Evolutionary conservation across 129 eudicot genomes (phyloP).

Genomic region (Centaurea solstitialis): DNA sequence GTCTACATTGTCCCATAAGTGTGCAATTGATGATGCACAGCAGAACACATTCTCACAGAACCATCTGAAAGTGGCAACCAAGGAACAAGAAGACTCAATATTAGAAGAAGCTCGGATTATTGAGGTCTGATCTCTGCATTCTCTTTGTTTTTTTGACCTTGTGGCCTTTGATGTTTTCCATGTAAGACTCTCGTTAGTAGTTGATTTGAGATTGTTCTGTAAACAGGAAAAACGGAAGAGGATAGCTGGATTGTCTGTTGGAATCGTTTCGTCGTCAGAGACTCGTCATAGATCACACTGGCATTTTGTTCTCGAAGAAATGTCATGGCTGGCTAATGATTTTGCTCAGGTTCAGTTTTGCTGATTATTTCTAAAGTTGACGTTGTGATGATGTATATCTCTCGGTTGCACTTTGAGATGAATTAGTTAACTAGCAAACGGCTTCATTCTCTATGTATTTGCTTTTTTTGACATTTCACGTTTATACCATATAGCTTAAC

Average conservation of each 20-base stretch:
- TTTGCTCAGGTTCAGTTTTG: conserved; percentile 79
- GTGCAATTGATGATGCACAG: conserved; percentile 32
- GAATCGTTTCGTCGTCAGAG: conserved; percentile 25
- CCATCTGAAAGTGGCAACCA: conserved; percentile 34
- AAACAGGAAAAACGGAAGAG: conserved; percentile 85
- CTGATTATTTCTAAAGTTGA: not conserved
- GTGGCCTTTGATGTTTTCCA: conserved; percentile 3
- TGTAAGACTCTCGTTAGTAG: not conserved
- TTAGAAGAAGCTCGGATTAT: conserved; percentile 85
- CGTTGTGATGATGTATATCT: not conserved
- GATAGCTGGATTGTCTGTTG: conserved; percentile 68
- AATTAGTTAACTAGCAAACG: not conserved
- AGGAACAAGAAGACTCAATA: conserved; percentile 79
- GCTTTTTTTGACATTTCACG: not conserved
- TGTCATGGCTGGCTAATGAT: conserved; percentile 98
- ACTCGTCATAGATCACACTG: conserved; percentile 64
- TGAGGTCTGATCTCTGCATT: conserved; percentile 53
- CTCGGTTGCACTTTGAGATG: not conserved
- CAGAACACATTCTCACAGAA: conserved; percentile 32
- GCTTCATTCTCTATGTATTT: not conserved
- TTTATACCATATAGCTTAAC: not conserved
- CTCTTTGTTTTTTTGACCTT: conserved; percentile 2
- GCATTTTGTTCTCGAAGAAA: conserved; percentile 93
- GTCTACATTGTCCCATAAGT: conserved; percentile 21
- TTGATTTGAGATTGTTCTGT: conserved; percentile 26